Conservation (phyloP, 2,329 filamentous ascomycete genomes). For the Talaromyces sp. region DNA sequence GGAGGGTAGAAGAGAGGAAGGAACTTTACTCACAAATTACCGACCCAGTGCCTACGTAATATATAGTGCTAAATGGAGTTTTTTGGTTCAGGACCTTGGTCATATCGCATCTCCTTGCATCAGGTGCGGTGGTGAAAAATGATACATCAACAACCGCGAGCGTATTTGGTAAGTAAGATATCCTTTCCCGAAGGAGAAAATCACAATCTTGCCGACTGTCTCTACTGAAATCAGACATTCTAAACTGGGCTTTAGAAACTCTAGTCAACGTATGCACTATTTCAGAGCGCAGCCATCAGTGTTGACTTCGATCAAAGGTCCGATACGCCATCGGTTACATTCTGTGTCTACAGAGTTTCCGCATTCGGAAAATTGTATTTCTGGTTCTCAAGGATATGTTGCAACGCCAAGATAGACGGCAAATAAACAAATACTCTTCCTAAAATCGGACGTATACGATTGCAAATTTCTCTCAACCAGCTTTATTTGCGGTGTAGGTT, state of each 20-base stretch:
- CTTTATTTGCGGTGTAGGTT: background rate
- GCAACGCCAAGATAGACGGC: background rate
- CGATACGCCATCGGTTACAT: background rate
- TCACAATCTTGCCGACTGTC: background rate
- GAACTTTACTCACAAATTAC: too few relatives aligned
- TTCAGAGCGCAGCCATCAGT: background rate
- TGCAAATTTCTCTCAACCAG: background rate
- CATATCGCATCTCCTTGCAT: background rate
- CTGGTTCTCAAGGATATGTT: background rate
- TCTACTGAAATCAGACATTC: background rate
- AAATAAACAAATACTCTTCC: background rate
- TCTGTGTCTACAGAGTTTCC: background rate
- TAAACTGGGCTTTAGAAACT: background rate
- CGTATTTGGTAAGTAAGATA: background rate
- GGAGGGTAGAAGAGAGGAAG: background rate
- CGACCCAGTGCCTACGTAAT: background rate
- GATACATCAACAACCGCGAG: constrained; percentile 1
- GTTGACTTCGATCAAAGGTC: background rate
- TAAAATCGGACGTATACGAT: background rate
- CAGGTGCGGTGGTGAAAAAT: background rate
- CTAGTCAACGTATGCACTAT: background rate
- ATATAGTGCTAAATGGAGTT: background rate
- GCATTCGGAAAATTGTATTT: background rate
- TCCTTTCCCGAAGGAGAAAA: background rate
- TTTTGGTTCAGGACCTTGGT: background rate